Evolutionary conservation across 78 protist genomes (phyloP).

Genomic region (Mastigamoeba balamuthi): DNA sequence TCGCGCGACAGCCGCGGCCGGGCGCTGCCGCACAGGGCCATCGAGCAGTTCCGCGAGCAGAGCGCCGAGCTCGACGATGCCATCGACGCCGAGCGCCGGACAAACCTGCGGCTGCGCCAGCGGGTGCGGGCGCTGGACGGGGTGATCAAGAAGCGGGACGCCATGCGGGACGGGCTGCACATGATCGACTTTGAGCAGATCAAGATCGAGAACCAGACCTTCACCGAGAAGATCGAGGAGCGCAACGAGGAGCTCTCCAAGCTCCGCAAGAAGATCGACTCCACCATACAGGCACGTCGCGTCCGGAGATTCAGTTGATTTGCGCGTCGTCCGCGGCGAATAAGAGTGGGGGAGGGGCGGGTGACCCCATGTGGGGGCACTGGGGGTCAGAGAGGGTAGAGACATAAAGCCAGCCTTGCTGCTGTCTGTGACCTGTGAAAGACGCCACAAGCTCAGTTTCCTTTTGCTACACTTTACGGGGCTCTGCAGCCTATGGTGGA

Average conservation of each 20-base stretch:
- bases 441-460: too few relatives aligned
- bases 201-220: slow-evolving; percentile 77
- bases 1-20: too few relatives aligned
- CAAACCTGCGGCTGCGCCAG: too few relatives aligned
- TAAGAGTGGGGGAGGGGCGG: neutral
- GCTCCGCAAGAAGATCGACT: slow-evolving; percentile 51
- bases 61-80: too few relatives aligned
- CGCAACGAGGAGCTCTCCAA: slow-evolving; percentile 62
- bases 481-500: too few relatives aligned
- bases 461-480: too few relatives aligned
- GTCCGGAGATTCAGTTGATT: too few relatives aligned
- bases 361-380: neutral
- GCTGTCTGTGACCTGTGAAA: too few relatives aligned
- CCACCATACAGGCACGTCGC: slow-evolving; percentile 33
- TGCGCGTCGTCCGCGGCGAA: too few relatives aligned
- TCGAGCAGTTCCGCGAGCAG: too few relatives aligned
- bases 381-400: neutral
- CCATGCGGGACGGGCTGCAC: slow-evolving; percentile 18
- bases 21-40: too few relatives aligned
- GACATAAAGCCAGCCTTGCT: slow-evolving; percentile 2
- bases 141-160: slow-evolving; percentile 2
- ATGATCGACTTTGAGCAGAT: slow-evolving; percentile 85
- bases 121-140: slow-evolving; percentile 6
- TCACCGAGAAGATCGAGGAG: slow-evolving; percentile 80
- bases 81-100: too few relatives aligned